A percentile compares a stretch with the other conserved stretches of the same genome.
Conservation (phyloP, 257 asterid genomes). For the Nicotiana noctiflora region DNA sequence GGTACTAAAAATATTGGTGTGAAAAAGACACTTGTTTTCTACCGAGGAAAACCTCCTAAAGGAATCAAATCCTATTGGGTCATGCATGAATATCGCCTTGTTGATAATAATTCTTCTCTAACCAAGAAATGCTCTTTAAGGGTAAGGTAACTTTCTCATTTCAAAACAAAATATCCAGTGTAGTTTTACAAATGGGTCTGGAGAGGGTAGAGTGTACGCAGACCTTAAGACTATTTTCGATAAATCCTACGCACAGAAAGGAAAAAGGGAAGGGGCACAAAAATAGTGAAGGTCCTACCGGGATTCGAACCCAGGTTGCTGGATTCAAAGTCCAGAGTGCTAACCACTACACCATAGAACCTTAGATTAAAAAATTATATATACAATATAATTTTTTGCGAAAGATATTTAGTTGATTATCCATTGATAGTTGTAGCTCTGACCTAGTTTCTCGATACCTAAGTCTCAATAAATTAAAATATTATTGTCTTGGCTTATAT, state of each 20-base stretch:
- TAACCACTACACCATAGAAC: slow-evolving; percentile 87
- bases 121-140: slow-evolving; percentile 27
- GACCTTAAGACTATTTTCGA: too few species aligned
- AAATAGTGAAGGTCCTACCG: slow-evolving; percentile 63
- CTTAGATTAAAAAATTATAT: not conserved
- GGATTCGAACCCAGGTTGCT: slow-evolving; percentile 99
- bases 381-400: too few species aligned
- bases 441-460: too few species aligned
- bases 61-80: slow-evolving; percentile 15
- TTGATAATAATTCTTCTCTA: slow-evolving; percentile 14
- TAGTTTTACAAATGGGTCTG: too few species aligned
- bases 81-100: slow-evolving; percentile 44
- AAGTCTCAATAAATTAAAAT: not conserved
- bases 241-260: too few species aligned
- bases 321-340: slow-evolving; percentile 99
- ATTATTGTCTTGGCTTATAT: not conserved
- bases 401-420: too few species aligned
- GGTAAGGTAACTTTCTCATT: slow-evolving; percentile 10
- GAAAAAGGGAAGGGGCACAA: too few species aligned
- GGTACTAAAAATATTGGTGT: slow-evolving; percentile 28
- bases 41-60: slow-evolving; percentile 39
- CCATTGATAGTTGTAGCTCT: too few species aligned
- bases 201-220: too few species aligned
- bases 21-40: slow-evolving; percentile 37
- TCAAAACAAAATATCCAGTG: not conserved